Percentiles rank a stretch among this genome's conserved stretches.
These are phyloP conservation scores for Epichloe aotearoae DNA, from an alignment of 2,329 filamentous ascomycete genomes.

Conservation along the genomic window DNA sequence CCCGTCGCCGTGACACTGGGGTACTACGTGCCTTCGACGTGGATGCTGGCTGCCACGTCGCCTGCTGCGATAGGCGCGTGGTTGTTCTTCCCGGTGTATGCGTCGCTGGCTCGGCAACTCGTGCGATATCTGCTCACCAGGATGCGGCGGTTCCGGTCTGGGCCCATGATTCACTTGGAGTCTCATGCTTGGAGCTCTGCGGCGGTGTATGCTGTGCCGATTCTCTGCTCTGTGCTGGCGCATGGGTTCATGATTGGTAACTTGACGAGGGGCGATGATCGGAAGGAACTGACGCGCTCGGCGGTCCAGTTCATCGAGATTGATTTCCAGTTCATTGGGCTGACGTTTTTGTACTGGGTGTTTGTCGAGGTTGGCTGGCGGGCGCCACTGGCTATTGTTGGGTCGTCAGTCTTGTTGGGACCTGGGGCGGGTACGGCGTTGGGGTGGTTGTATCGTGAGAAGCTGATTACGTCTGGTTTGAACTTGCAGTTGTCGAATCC, in stretches of 20 bases:
- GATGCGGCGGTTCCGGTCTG: slow-evolving; percentile 14
- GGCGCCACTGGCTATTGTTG: slow-evolving; percentile 20
- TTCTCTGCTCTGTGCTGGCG: slow-evolving; percentile 28
- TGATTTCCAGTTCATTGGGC: slow-evolving; percentile 29
- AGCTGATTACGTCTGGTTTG: slow-evolving; percentile 15
- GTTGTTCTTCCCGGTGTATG: slow-evolving; percentile 39
- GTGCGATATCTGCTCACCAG: slow-evolving; percentile 17
- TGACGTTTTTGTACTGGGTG: slow-evolving; percentile 40
- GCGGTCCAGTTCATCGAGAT: slow-evolving; percentile 33
- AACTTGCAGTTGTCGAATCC: slow-evolving; percentile 7
- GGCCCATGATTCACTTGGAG: slow-evolving; percentile 28
- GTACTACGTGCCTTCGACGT: slow-evolving; percentile 30
- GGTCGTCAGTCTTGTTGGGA: slow-evolving; percentile 19
- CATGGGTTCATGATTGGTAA: slow-evolving; percentile 30
- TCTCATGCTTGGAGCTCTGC: slow-evolving; percentile 23
- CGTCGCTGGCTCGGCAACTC: slow-evolving; percentile 27
- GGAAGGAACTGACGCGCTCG: slow-evolving; percentile 35
- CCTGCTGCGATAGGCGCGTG: slow-evolving; percentile 28
- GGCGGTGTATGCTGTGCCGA: slow-evolving; percentile 32
- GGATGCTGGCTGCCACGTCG: slow-evolving; percentile 27
- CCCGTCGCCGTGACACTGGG: slow-evolving; percentile 34
- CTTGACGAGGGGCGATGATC: slow-evolving; percentile 27
- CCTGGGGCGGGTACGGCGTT: slow-evolving; percentile 26
- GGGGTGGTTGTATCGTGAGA: slow-evolving; percentile 27
- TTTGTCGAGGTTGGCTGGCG: slow-evolving; percentile 36